Conservation (phyloP, 1,284 basidiomycete species). For the Amanita bisporigera region DNA sequence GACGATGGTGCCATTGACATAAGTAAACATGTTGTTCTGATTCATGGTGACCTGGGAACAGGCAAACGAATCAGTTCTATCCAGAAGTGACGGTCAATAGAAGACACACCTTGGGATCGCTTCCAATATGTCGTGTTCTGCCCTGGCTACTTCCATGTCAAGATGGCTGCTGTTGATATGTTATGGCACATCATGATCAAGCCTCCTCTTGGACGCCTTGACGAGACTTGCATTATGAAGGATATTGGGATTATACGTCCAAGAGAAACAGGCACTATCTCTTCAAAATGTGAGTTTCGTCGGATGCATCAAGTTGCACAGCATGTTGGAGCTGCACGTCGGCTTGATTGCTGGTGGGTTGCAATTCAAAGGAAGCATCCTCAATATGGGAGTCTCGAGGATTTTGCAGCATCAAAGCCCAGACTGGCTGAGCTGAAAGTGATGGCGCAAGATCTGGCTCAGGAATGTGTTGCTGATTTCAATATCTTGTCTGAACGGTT, state of each 20-base stretch:
- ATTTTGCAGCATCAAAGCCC: constrained; percentile 1
- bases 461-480: constrained; percentile 6
- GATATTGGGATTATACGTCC: constrained; percentile 14
- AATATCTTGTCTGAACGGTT: too few species aligned
- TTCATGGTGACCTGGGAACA: constrained; percentile 38
- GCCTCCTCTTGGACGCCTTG: constrained; percentile 1
- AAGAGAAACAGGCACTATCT: constrained; percentile 29
- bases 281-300: constrained; percentile 35
- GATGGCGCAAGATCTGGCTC: neutral
- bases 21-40: constrained; percentile 24
- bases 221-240: constrained; percentile 13
- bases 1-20: constrained; percentile 2
- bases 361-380: constrained; percentile 14
- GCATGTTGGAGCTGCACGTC: constrained; percentile 22
- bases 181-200: constrained; percentile 18
- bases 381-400: constrained; percentile 23
- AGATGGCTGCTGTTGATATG: too few species aligned
- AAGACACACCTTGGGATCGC: too few species aligned
- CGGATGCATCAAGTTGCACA: constrained; percentile 41
- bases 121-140: constrained; percentile 1
- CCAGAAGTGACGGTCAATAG: too few species aligned
- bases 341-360: constrained; percentile 23
- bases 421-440: neutral
- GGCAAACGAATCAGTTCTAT: neutral
- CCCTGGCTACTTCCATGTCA: constrained; percentile 19